These are phyloP conservation scores for Spathaspora jeffriesii DNA, from an alignment of 1,139 yeast species.

Conservation along the genomic window DNA sequence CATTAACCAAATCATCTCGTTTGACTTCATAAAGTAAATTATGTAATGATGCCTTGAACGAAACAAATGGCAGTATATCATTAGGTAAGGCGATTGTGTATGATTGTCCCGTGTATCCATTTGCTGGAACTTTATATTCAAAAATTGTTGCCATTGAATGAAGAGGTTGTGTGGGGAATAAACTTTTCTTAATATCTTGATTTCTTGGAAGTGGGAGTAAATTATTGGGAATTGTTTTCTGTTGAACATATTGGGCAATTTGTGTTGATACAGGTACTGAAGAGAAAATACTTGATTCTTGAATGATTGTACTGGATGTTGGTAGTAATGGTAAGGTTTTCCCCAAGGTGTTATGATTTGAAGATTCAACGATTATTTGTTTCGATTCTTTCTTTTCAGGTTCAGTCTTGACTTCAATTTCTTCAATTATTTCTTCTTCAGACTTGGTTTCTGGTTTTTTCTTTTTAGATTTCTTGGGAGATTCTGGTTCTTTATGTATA, in stretches of 20 bases:
- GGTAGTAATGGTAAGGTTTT: constrained; percentile 27
- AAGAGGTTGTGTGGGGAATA: constrained; percentile 34
- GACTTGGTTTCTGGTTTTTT: constrained; percentile 17
- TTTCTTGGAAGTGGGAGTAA: constrained; percentile 16
- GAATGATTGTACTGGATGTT: constrained; percentile 31
- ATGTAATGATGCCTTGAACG: constrained; percentile 46
- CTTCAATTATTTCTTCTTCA: constrained; percentile 16
- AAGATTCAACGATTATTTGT: constrained; percentile 11
- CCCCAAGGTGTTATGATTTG: constrained; percentile 26
- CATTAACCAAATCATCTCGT: constrained; percentile 30
- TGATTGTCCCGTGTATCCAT: constrained; percentile 43
- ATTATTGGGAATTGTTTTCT: constrained; percentile 14
- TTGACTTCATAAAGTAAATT: constrained; percentile 37
- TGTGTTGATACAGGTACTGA: constrained; percentile 29
- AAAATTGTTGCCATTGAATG: constrained; percentile 31
- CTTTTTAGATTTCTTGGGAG: constrained; percentile 19
- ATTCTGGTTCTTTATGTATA: constrained; percentile 20
- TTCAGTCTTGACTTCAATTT: constrained; percentile 10
- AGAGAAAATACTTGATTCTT: constrained; percentile 37
- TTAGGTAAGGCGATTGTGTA: constrained; percentile 46
- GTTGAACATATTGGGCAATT: constrained; percentile 26
- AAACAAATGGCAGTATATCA: constrained; percentile 43
- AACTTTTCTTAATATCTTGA: constrained; percentile 27
- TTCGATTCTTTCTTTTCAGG: constrained; percentile 12
- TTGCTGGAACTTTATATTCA: constrained; percentile 47